Conservation (phyloP, 2,329 filamentous ascomycete genomes). For the Aspergillus sergii region DNA sequence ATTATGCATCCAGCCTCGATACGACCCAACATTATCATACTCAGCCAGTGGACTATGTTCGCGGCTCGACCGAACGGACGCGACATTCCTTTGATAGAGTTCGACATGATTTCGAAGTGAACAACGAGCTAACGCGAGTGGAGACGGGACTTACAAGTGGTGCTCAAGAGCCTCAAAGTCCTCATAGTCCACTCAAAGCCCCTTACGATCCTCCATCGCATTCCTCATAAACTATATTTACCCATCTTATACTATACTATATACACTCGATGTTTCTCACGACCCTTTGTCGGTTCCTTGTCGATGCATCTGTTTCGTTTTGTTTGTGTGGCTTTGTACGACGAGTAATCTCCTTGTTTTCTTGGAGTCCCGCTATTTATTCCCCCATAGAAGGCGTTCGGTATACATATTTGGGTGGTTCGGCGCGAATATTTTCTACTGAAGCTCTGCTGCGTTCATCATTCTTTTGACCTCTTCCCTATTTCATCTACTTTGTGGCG, state of each 20-base stretch:
- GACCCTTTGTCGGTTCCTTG: slow-evolving; percentile 20
- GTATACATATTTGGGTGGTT: slow-evolving; percentile 37
- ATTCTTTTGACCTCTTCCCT: slow-evolving; percentile 17
- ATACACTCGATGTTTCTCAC: slow-evolving; percentile 37
- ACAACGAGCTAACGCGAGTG: slow-evolving; percentile 84
- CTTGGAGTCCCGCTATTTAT: slow-evolving; percentile 32
- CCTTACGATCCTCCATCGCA: slow-evolving; percentile 36
- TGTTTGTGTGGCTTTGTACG: slow-evolving; percentile 26
- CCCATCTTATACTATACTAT: slow-evolving; percentile 26
- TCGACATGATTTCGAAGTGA: slow-evolving; percentile 81
- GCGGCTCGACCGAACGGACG: slow-evolving; percentile 82
- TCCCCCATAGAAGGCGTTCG: slow-evolving; percentile 45
- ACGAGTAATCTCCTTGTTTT: slow-evolving; percentile 30
- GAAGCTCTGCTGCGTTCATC: slow-evolving; percentile 9
- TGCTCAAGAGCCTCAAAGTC: slow-evolving; percentile 30
- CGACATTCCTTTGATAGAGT: slow-evolving; percentile 84
- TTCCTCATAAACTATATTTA: slow-evolving; percentile 30
- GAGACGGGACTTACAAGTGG: slow-evolving; percentile 63
- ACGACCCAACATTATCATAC: slow-evolving; percentile 56
- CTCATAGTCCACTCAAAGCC: slow-evolving; percentile 36
- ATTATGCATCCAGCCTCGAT: slow-evolving; percentile 67
- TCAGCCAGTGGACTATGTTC: slow-evolving; percentile 60
- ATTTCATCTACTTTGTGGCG: slow-evolving; percentile 7
- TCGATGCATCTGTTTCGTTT: slow-evolving; percentile 28
- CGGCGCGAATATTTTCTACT: slow-evolving; percentile 30